These are phyloP conservation scores for Stagonosporopsis vannaccii DNA, from an alignment of 2,329 filamentous ascomycete genomes.

Conservation along the genomic window DNA sequence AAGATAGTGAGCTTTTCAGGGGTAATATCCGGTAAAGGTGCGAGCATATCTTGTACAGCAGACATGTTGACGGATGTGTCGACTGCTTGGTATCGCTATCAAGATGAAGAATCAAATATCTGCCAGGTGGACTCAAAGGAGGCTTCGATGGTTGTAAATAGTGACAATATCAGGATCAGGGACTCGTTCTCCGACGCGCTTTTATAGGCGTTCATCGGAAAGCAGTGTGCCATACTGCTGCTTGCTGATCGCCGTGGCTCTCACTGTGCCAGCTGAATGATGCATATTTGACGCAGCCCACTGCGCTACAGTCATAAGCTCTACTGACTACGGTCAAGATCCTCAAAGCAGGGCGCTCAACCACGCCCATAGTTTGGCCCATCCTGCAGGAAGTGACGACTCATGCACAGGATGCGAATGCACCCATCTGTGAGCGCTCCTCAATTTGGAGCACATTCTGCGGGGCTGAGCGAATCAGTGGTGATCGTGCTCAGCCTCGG, in stretches of 20 bases:
- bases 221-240: not conserved
- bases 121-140: too few relatives aligned
- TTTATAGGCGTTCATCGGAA: not conserved
- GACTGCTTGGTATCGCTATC: not conserved
- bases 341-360: not conserved
- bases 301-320: not conserved
- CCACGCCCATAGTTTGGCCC: not conserved
- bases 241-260: not conserved
- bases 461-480: not conserved
- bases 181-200: not conserved
- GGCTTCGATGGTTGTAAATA: too few relatives aligned
- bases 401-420: not conserved
- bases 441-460: not conserved
- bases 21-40: slow-evolving; percentile 22
- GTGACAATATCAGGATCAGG: not conserved
- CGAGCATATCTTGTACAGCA: slow-evolving; percentile 5
- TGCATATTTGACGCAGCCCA: slow-evolving; percentile 7
- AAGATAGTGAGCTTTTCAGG: slow-evolving; percentile 34
- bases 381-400: slow-evolving; percentile 3
- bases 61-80: not conserved
- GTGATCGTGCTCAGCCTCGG: not conserved
- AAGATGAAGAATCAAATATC: too few relatives aligned
- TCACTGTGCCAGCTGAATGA: not conserved
- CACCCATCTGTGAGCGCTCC: not conserved
- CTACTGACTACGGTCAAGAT: slow-evolving; percentile 3